Evolutionary conservation across 331 rosid genomes (phyloP).

Genomic region (Telfairia occidentalis): DNA sequence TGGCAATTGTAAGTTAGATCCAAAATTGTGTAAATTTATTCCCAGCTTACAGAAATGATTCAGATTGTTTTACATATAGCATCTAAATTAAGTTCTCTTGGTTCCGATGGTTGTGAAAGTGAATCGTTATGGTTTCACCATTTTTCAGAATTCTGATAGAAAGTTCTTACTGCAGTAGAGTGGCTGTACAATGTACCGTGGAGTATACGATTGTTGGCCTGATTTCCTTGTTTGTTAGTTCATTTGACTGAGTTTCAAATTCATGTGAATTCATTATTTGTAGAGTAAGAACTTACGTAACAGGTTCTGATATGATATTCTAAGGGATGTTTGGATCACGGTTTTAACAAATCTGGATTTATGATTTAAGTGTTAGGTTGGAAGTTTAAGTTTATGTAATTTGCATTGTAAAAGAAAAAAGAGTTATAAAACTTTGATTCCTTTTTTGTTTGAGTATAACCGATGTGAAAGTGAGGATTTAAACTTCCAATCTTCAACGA

Average conservation of each 20-base stretch:
- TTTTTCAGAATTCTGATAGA: background rate
- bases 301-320: background rate
- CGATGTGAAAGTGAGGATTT: too few relatives aligned
- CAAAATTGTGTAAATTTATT: constrained; percentile 5
- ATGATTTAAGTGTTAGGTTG: background rate
- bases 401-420: background rate
- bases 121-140: background rate
- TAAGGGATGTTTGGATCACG: background rate
- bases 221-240: background rate
- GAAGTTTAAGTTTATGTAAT: background rate
- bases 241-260: background rate
- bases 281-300: background rate
- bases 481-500: too few relatives aligned
- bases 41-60: background rate
- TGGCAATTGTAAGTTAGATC: background rate
- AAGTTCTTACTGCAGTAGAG: background rate
- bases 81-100: background rate
- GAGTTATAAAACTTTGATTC: too few relatives aligned
- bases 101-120: background rate
- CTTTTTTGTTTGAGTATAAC: too few relatives aligned
- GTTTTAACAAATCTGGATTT: background rate
- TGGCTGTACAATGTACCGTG: background rate
- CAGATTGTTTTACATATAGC: background rate
- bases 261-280: background rate
- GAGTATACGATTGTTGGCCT: background rate